These are phyloP conservation scores for Neurospora cerealis DNA, from an alignment of 495 filamentous ascomycete genomes.

Conservation along the genomic window DNA sequence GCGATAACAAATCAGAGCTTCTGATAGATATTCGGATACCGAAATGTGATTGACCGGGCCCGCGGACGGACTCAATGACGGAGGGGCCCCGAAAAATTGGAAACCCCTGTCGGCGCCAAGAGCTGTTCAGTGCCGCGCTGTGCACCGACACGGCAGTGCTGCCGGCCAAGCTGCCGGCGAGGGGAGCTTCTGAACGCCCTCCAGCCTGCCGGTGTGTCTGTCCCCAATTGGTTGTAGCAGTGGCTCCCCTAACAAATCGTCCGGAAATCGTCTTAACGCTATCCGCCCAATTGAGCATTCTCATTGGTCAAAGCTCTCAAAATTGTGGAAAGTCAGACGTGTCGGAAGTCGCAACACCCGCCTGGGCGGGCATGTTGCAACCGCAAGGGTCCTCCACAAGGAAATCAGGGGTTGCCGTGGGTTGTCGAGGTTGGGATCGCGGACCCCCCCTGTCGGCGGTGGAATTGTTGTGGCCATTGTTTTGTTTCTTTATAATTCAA, in stretches of 20 bases:
- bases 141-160: background rate
- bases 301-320: background rate
- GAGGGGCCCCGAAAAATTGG: background rate
- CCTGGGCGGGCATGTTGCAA: background rate
- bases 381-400: background rate
- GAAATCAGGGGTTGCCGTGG: background rate
- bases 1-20: background rate
- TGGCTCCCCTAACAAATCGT: background rate
- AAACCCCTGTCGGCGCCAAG: background rate
- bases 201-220: background rate
- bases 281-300: background rate
- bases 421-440: background rate
- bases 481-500: background rate
- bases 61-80: background rate
- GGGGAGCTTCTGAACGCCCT: background rate
- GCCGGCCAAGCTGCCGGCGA: background rate
- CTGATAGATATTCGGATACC: background rate
- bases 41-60: background rate
- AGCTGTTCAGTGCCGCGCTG: background rate
- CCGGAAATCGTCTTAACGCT: background rate
- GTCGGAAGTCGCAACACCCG: background rate
- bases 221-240: background rate
- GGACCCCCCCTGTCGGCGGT: background rate
- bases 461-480: background rate
- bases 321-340: background rate